Percentiles rank a stretch among this genome's conserved stretches.
Conservation (phyloP, 345 rosid species). For the Combretum micranthum region DNA sequence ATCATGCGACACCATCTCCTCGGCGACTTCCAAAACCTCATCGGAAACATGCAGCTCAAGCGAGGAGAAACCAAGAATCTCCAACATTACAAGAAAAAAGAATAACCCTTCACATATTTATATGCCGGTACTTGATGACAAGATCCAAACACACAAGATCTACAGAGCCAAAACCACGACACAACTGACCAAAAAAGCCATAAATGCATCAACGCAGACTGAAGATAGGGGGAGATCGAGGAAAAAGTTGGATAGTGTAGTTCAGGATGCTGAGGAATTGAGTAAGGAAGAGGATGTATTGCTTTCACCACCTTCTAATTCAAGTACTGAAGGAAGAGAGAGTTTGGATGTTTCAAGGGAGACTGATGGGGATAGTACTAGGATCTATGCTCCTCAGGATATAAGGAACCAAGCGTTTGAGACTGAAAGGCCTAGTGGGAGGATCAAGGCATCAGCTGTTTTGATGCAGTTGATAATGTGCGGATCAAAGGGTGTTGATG, state of each 20-base stretch:
- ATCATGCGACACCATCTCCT: conserved; percentile 18
- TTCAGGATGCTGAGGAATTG: conserved; percentile 6
- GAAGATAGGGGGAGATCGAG: conserved; percentile 14
- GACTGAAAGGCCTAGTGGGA: conserved; percentile 28
- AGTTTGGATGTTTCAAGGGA: conserved; percentile 6
- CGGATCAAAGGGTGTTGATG: conserved; percentile 22
- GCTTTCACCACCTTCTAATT: conserved; percentile 27
- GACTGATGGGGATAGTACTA: background rate
- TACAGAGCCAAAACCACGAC: conserved; percentile 18
- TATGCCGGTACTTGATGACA: conserved; percentile 5
- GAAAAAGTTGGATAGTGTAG: background rate
- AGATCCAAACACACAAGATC: conserved; percentile 12
- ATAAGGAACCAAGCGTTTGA: conserved; percentile 27
- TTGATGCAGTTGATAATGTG: conserved; percentile 52
- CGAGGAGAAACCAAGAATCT: conserved; percentile 17
- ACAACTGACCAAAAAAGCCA: conserved; percentile 9
- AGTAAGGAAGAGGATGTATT: conserved; percentile 9
- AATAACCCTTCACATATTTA: conserved; percentile 15
- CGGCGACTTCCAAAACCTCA: conserved; percentile 19
- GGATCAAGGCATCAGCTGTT: conserved; percentile 39
- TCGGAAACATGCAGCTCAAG: conserved; percentile 18
- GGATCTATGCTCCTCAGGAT: conserved; percentile 21
- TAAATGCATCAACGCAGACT: conserved; percentile 50
- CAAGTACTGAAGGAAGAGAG: conserved; percentile 25
- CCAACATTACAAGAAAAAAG: conserved; percentile 5